phyloP scores from a whole-genome alignment of 441 rosid species.

The Raphanus hybrid region DNA sequence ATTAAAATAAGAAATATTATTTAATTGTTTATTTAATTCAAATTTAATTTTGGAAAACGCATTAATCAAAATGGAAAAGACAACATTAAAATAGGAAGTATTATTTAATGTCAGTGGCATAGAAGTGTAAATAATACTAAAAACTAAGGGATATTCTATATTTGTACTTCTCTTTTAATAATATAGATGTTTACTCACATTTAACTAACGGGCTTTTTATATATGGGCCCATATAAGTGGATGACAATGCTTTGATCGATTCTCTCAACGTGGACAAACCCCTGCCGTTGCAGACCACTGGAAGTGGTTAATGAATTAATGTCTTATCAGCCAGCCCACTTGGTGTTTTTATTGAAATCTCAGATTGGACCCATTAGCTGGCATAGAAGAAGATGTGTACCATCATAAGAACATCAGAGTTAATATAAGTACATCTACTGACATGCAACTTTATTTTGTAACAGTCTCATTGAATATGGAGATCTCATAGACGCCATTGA shows the following conservation, averaged over 20 bases:
- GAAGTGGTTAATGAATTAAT: conserved; percentile 68
- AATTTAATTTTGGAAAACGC: too few relatives aligned
- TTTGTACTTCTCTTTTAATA: too few relatives aligned
- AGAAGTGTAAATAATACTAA: too few relatives aligned
- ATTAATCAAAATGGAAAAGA: too few relatives aligned
- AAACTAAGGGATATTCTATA: too few relatives aligned
- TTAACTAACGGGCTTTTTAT: background rate
- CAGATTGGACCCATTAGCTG: conserved; percentile 94
- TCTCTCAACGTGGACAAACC: conserved; percentile 87
- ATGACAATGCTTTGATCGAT: conserved; percentile 77
- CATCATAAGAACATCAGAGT: conserved; percentile 95
- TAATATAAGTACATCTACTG: conserved; percentile 20
- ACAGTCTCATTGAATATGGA: conserved; percentile 12
- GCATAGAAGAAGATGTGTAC: conserved; percentile 93
- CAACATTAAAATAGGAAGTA: too few relatives aligned
- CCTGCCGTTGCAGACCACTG: conserved; percentile 88
- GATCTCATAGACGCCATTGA: background rate
- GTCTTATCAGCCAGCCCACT: conserved; percentile 44
- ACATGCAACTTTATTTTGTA: conserved; percentile 7
- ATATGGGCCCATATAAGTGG: background rate
- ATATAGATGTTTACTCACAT: background rate
- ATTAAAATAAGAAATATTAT: too few relatives aligned
- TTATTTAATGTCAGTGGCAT: too few relatives aligned
- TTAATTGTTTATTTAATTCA: too few relatives aligned
- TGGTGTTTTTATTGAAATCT: conserved; percentile 33